Percentiles rank a stretch among this genome's conserved stretches.
phyloP scores from a whole-genome alignment of 2,329 filamentous ascomycete species.

The Xylariaceae sp. region DNA sequence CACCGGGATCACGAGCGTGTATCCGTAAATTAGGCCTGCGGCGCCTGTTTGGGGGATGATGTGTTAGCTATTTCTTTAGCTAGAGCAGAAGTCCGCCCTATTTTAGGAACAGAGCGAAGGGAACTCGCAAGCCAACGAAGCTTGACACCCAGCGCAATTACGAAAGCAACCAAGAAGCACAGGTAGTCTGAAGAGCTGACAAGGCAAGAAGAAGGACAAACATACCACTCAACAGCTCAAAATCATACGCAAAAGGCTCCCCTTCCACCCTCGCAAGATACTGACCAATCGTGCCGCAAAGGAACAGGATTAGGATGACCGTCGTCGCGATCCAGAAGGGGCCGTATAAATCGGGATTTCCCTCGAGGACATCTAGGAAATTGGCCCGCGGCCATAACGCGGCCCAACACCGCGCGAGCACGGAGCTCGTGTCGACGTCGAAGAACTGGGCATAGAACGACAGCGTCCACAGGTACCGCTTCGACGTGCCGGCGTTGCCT shows the following conservation, averaged over 20 bases:
- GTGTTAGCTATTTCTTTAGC: constrained; percentile 20
- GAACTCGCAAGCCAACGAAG: too few species aligned
- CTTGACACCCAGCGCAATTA: too few species aligned
- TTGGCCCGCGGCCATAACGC: constrained; percentile 91
- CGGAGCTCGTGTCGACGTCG: constrained; percentile 93
- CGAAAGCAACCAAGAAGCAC: too few species aligned
- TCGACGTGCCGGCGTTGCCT: constrained; percentile 55
- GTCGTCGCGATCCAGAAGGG: constrained; percentile 99
- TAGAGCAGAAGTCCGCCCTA: too few species aligned
- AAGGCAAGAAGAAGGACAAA: constrained; percentile 2
- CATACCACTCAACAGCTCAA: constrained; percentile 80
- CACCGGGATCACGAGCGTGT: constrained; percentile 86
- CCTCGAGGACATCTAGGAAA: constrained; percentile 96
- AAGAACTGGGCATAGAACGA: constrained; percentile 98
- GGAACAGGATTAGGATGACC: constrained; percentile 91
- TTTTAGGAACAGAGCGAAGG: too few species aligned
- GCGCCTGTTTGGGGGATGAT: constrained; percentile 61
- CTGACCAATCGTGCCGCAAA: constrained; percentile 93
- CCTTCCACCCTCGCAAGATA: constrained; percentile 76
- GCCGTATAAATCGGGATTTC: constrained; percentile 95
- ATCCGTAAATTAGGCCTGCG: constrained; percentile 93
- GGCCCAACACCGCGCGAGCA: constrained; percentile 84
- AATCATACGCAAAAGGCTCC: constrained; percentile 87
- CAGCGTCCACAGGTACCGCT: constrained; percentile 91
- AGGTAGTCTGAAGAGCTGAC: too few species aligned